A percentile compares a stretch with the other conserved stretches of the same genome.
phyloP scores from a whole-genome alignment of 2,329 filamentous ascomycete genomes.

The Rhinocladiella similis region DNA sequence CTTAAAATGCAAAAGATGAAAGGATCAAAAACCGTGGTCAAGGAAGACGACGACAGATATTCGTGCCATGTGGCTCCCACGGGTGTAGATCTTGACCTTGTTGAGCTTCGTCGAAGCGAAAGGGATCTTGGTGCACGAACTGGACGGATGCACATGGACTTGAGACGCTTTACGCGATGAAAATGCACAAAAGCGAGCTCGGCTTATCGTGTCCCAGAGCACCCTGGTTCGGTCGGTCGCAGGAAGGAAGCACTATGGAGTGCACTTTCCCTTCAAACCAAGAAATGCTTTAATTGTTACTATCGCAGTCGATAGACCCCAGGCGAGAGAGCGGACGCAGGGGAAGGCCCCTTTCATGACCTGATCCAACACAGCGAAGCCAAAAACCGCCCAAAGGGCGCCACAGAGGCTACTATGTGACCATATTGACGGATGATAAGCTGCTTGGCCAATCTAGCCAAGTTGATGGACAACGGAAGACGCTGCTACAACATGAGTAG shows the following conservation, averaged over 20 bases:
- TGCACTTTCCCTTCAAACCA: no score
- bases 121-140: no score
- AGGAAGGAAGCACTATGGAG: background rate
- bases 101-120: no score
- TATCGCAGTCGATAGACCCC: no score
- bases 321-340: no score
- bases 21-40: background rate
- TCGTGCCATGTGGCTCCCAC: constrained; percentile 8
- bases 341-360: no score
- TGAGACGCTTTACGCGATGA: background rate
- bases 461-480: no score
- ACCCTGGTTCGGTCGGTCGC: background rate
- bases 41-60: background rate
- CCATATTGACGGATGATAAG: background rate
- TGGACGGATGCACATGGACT: background rate
- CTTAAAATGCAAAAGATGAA: no score
- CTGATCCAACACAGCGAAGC: background rate
- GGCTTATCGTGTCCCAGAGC: background rate
- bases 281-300: no score
- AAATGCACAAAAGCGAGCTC: background rate
- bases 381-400: background rate
- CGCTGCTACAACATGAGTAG: background rate
- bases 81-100: constrained; percentile 10
- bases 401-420: background rate
- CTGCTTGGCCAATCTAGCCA: background rate